phyloP scores from a whole-genome alignment of 495 filamentous ascomycete genomes.

The Letharia columbiana region DNA sequence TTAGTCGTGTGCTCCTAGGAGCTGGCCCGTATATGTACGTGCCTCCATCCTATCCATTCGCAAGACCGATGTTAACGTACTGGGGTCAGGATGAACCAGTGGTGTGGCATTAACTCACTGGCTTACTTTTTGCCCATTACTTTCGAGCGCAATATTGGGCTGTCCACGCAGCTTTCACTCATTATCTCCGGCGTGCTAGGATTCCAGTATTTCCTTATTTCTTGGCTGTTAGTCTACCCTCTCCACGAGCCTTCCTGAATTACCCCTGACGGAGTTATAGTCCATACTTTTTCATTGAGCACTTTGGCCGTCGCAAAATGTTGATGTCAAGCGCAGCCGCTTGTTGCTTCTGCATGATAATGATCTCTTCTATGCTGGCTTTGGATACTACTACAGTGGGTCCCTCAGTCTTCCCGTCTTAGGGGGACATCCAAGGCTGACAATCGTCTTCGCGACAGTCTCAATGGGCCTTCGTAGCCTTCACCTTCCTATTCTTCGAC shows the following conservation, averaged over 20 bases:
- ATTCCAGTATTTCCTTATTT: constrained; percentile 23
- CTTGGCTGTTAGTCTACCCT: constrained; percentile 20
- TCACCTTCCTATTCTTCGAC: constrained; percentile 54
- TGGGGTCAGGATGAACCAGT: constrained; percentile 20
- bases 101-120: constrained; percentile 24
- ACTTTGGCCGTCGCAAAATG: constrained; percentile 44
- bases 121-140: constrained; percentile 22
- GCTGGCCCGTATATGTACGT: constrained; percentile 22
- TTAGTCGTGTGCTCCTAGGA: constrained; percentile 22
- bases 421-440: not conserved
- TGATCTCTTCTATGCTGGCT: constrained; percentile 38
- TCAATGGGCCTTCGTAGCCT: constrained; percentile 35
- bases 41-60: not conserved
- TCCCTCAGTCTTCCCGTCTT: constrained; percentile 14
- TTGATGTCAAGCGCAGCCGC: constrained; percentile 46
- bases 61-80: not conserved
- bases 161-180: constrained; percentile 19
- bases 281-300: constrained; percentile 46
- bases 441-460: constrained; percentile 1
- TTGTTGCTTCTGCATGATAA: constrained; percentile 41
- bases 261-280: constrained; percentile 1
- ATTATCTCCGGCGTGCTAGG: constrained; percentile 22
- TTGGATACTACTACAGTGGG: constrained; percentile 28
- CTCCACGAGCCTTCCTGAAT: not conserved
- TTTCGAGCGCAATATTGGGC: constrained; percentile 23